A percentile compares a stretch with the other conserved stretches of the same genome.
Evolutionary conservation across 352 stramenopile species (phyloP).

Genomic region (Phytophthora macrochlamydospora): DNA sequence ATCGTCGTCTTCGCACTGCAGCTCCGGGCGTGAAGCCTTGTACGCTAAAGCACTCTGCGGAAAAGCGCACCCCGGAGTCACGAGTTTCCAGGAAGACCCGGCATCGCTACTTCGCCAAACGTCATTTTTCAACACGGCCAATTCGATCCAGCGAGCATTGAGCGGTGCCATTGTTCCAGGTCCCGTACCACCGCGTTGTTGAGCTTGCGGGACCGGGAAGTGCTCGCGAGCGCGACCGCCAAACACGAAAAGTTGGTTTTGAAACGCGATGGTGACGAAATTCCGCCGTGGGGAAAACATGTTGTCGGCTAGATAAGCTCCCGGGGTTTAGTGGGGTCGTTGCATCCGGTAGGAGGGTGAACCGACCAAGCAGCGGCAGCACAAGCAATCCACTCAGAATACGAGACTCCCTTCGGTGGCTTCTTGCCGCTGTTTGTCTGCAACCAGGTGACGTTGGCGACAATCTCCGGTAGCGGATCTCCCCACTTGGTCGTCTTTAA

Average conservation of each 20-base stretch:
- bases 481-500: conserved; percentile 76
- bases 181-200: conserved; percentile 49
- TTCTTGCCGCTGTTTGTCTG: conserved; percentile 76
- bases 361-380: conserved; percentile 58
- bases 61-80: conserved; percentile 66
- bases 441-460: conserved; percentile 72
- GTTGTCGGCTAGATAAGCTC: conserved; percentile 72
- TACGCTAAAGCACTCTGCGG: conserved; percentile 57
- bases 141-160: conserved; percentile 66
- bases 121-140: conserved; percentile 78
- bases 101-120: conserved; percentile 73
- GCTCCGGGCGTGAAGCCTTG: conserved; percentile 45
- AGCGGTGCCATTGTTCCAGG: conserved; percentile 26
- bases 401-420: conserved; percentile 61
- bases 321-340: conserved; percentile 66
- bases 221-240: conserved; percentile 68
- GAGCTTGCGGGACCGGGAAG: conserved; percentile 52
- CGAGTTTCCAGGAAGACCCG: conserved; percentile 72
- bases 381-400: conserved; percentile 72
- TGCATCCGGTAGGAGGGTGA: conserved; percentile 48
- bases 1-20: conserved; percentile 70
- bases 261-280: conserved; percentile 62
- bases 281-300: conserved; percentile 81
- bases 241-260: conserved; percentile 67
- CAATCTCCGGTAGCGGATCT: conserved; percentile 65